Conservation (phyloP, 1,139 yeast genomes). For the Magnusiomyces ingens region DNA sequence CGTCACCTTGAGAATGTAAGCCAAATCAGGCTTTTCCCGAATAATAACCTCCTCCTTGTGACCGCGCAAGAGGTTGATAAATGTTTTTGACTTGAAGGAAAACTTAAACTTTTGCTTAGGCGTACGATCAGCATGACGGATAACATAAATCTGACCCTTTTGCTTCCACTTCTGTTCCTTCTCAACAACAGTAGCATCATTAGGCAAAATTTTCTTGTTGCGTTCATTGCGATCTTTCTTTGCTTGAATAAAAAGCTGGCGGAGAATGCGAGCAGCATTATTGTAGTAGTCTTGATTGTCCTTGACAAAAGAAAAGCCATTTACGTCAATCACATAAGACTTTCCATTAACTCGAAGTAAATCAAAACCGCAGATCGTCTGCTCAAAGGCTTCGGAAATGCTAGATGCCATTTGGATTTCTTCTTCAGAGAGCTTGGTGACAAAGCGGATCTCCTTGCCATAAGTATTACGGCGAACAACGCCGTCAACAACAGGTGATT, state of each 20-base stretch:
- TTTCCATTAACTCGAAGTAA: slow-evolving; percentile 80
- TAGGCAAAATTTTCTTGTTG: slow-evolving; percentile 15
- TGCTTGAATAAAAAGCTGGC: slow-evolving; percentile 62
- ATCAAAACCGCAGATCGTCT: slow-evolving; percentile 98
- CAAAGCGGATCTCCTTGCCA: slow-evolving; percentile 91
- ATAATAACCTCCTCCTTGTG: slow-evolving; percentile 95
- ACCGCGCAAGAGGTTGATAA: slow-evolving; percentile 82
- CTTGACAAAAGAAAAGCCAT: slow-evolving; percentile 96
- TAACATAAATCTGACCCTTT: slow-evolving; percentile 85
- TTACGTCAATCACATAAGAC: slow-evolving; percentile 93
- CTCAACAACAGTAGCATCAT: slow-evolving; percentile 44
- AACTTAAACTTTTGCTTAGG: slow-evolving; percentile 98
- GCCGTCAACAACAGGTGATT: slow-evolving; percentile 98
- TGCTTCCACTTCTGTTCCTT: slow-evolving; percentile 95
- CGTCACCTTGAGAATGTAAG: slow-evolving; percentile 80
- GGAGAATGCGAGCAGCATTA: slow-evolving; percentile 67
- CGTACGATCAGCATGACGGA: slow-evolving; percentile 97
- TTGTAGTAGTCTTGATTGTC: slow-evolving; percentile 86
- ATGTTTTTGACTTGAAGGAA: slow-evolving; percentile 82
- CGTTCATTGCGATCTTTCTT: slow-evolving; percentile 43
- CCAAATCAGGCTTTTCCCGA: slow-evolving; percentile 78
- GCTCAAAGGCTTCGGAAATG: slow-evolving; percentile 72
- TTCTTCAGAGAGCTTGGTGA: slow-evolving; percentile 67
- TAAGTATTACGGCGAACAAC: slow-evolving; percentile 95
- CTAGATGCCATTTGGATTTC: slow-evolving; percentile 76